Base-by-base conservation (phyloP, 805 yeast species). In the Kuraishia floccosa region DNA sequence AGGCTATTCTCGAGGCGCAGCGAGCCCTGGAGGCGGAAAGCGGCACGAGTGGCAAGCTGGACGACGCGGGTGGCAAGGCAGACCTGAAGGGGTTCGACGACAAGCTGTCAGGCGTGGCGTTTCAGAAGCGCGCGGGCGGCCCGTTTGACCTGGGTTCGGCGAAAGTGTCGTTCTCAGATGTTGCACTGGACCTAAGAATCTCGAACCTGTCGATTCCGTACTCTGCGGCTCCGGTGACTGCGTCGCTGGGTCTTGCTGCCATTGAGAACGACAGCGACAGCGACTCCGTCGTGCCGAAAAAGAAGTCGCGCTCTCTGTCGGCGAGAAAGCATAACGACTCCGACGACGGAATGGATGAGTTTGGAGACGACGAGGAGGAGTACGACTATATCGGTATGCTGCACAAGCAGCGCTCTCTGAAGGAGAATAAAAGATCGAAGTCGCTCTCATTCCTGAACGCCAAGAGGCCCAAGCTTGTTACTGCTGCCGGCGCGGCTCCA, bases 401-500 rank as follows among this genome's bases (percentile, higher is more conserved):
- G 16, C 28, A 14, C 21, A 15, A 25, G 24, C 32, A 15, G 12
- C 27, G 21, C n/a, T 24, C 21, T 30, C 32, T 23, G 21, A 9
- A 18, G 19, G 24, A 8, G 29, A 25, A 24, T 9, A 71, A 76
- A 46, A 60, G 84, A 42, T 74, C 83, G 10, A 76, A 76, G 47
- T 75, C 82, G 11, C 63, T 72, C 72, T 69, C 78, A 23, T 72
- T 68, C 42, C 52, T 74, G 33, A 60, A 67, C 28, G 55, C 60
- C 37, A 74, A 75, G 49, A 69, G 67, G 48, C 54, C 64, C 28
- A 57, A 53, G 18, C 61, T 59, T 35, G 48, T 77, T 27, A 79
- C 89, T 10, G 84, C 84, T 13, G 89, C 89, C 15, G 86, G 86
- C 9, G 85, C 84, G 17, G 83, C 89, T 21, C 91, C 91, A 35